phyloP scores from a whole-genome alignment of 2,329 filamentous ascomycete genomes.

The Arthroderma uncinatum region DNA sequence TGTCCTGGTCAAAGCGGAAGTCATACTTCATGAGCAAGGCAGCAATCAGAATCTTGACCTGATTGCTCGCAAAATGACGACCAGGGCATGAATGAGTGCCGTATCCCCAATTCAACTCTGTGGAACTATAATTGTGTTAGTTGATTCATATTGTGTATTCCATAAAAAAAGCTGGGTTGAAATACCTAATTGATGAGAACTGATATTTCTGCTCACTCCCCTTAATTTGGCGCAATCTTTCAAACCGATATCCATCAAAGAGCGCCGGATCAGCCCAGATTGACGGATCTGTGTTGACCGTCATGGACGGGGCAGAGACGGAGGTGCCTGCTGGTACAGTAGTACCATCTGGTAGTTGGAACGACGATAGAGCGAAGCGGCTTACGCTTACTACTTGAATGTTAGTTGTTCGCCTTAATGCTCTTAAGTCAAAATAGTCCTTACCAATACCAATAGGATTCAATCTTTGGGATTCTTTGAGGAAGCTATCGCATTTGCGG shows the following conservation, averaged over 20 bases:
- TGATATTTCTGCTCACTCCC: constrained; percentile 9
- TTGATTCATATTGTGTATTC: not conserved
- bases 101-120: constrained; percentile 13
- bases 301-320: constrained; percentile 9
- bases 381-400: constrained; percentile 14
- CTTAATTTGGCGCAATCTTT: constrained; percentile 8
- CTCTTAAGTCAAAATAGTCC: not conserved
- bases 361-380: constrained; percentile 11
- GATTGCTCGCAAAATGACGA: constrained; percentile 25
- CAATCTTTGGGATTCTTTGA: constrained; percentile 32
- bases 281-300: constrained; percentile 12
- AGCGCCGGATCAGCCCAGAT: constrained; percentile 13
- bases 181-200: constrained; percentile 9
- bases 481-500: constrained; percentile 33
- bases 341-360: constrained; percentile 14
- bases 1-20: constrained; percentile 9
- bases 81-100: constrained; percentile 27
- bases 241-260: constrained; percentile 16
- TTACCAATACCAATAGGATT: constrained; percentile 20
- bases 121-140: not conserved
- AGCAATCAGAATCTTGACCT: constrained; percentile 25
- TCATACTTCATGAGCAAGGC: constrained; percentile 27
- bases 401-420: not conserved
- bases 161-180: constrained; percentile 17
- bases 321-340: constrained; percentile 13